Base-by-base conservation (phyloP, 2,329 filamentous ascomycete genomes). In the Sarocladiaceae sp. region DNA sequence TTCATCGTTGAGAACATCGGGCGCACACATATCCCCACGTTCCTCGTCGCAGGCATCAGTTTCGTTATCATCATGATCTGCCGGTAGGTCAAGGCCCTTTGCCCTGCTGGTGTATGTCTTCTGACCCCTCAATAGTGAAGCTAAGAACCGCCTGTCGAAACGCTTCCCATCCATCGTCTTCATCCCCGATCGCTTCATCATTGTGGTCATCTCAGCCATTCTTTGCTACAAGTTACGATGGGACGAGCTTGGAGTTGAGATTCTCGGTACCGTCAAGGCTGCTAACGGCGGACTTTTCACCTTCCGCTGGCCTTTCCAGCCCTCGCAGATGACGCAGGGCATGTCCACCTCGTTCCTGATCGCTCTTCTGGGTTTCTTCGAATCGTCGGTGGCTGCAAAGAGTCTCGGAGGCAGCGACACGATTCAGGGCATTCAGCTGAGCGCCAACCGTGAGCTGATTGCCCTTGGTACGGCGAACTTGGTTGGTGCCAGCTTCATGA, bases 311-410 rank as follows among this genome's bases (percentile, higher is more conserved):
- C 93, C 94, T 0, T 94, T 97, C 62, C 82, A 85, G 57, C 71
- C 82, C 2, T 77, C 82, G 4, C 83, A 95, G 59, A 84, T 97
- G 76, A 79, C 82, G 22, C 87, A 97, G 64, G 88, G 90, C 33
- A 87, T 97, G 79, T 86, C 89, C 50, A 97, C 94, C 0, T 88
- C 90, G 0, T 96, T 99, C 63, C 77, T 97, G 51, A 96, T 99
- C 57, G 90, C 92, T 1, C 77, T 99, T 22, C 83, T 99, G 0
- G 94, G 94, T n/a, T 99, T 99, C 70, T 99, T 99, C 62, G 94
- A 99, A 69, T 96, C 90, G 2, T 96, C 91, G 0, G 91, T 99
- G 12, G 94, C 94, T 1, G 94, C 94, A 31, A 97, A 97, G 71
- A 93, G 89, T 56, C 73, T 99, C 2, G 88, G 87, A 6, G 81